Evolutionary conservation across 225 moss, liverwort and hornwort genomes (phyloP).

Genomic region (Rhytidiadelphus loreus): DNA sequence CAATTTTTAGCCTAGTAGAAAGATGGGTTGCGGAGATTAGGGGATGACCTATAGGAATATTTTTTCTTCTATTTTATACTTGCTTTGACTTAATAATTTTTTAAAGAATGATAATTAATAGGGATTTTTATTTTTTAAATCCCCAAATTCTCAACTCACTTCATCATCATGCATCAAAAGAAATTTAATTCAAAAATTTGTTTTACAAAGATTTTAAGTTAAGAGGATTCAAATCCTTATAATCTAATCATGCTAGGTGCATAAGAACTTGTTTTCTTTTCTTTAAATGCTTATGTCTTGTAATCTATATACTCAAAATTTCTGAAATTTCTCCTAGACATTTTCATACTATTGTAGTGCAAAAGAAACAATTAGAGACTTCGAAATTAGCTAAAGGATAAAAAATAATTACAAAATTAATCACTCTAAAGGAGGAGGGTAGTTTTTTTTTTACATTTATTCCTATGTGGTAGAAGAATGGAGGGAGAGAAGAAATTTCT

Average conservation of each 20-base stretch:
- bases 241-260: no score
- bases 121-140: no score
- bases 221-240: not conserved
- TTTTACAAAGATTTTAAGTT: not conserved
- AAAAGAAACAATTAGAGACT: not conserved
- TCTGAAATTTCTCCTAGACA: no score
- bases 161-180: not conserved
- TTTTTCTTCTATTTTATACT: no score
- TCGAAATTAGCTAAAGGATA: not conserved
- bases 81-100: no score
- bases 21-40: accelerated
- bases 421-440: no score
- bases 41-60: accelerated
- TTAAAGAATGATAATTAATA: no score
- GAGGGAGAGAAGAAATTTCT: not conserved
- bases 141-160: not conserved
- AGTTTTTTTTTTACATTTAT: not conserved
- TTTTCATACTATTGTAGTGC: not conserved
- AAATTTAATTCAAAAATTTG: not conserved
- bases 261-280: not conserved
- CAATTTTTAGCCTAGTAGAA: not conserved
- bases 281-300: not conserved
- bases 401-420: no score
- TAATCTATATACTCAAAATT: not conserved
- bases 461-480: accelerated